Conservation (phyloP, 73 alveolate genomes). For the Halteria grandinella region DNA sequence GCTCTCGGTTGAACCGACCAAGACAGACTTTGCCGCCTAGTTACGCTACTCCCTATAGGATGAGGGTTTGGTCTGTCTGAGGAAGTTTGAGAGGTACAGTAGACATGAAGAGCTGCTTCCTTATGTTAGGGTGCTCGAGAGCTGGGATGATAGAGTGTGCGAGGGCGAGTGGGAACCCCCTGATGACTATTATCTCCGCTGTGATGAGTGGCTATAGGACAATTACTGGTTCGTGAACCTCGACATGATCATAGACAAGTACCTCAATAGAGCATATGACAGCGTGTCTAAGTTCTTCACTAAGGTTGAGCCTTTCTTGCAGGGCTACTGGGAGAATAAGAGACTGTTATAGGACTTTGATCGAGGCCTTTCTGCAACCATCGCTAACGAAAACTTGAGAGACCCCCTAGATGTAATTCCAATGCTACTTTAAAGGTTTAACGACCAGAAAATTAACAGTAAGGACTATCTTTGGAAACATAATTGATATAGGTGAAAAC, state of each 20-base stretch:
- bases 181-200: conserved; percentile 79
- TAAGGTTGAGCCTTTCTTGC: conserved; percentile 52
- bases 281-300: conserved; percentile 8
- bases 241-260: not conserved
- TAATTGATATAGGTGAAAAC: too few relatives aligned
- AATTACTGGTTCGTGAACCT: conserved; percentile 36
- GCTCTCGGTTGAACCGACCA: too few relatives aligned
- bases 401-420: conserved; percentile 64
- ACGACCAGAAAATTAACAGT: conserved; percentile 43
- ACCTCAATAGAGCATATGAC: conserved; percentile 51
- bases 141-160: conserved; percentile 89
- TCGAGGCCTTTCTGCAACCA: conserved; percentile 47
- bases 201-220: conserved; percentile 86
- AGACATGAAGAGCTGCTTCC: conserved; percentile 67
- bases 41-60: too few relatives aligned
- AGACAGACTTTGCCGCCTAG: too few relatives aligned
- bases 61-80: conserved; percentile 62
- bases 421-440: conserved; percentile 50
- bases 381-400: conserved; percentile 53
- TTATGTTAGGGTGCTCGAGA: conserved; percentile 61
- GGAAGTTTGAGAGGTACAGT: conserved; percentile 67
- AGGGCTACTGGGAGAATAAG: conserved; percentile 58
- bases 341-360: too few relatives aligned
- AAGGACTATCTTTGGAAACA: too few relatives aligned
- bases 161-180: conserved; percentile 95